Evolutionary conservation across 148 eudicot species (phyloP), one percentile per base, ranked within the genome.

Genomic region (Heliamphora exappendiculata): DNA sequence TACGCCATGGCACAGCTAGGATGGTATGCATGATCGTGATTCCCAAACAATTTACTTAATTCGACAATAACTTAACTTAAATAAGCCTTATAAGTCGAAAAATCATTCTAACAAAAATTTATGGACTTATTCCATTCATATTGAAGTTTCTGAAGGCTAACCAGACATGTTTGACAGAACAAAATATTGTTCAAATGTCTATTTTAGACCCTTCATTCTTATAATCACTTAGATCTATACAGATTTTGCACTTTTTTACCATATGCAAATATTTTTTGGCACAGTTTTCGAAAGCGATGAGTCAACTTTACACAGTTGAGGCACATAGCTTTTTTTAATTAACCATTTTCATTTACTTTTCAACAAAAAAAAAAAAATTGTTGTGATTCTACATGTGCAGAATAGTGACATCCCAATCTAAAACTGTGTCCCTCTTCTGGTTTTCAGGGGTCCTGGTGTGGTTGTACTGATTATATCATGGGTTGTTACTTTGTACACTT

Each of bases 401-500:
- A n/a, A n/a, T n/a, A n/a, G n/a, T n/a, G n/a, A n/a, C n/a, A n/a
- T n/a, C n/a, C n/a, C n/a, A n/a, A n/a, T n/a, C n/a, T n/a, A n/a
- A n/a, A n/a, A n/a, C n/a, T n/a, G n/a, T 14, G 41, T 29, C 12
- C 19, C 39, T 1, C 2, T 11, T 63, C 66, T 37, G 17, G 12
- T 64, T 72, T 53, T 29, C 65, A 81, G 84, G 84, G 84, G 84
- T 67, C 84, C 84, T 67, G 81, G 84, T 47, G 80, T 81, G 53
- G 34, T 81, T 14, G 64, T 77, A 41, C 22, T 81, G 33, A 72
- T 77, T 3, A 16, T 81, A 47, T 81, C 84, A 47, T 81, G 84
- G 84, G 37, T 81, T 59, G 75, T 81, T 2, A 81, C 84, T 5
- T 54, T 81, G 47, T 81, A 81, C 84, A 81, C 84, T 0, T 16